Percentiles rank a stretch among this genome's conserved stretches.
These are phyloP conservation scores for Ceratocystis ficicola DNA, from an alignment of 2,329 filamentous ascomycete species.

Conservation along the genomic window DNA sequence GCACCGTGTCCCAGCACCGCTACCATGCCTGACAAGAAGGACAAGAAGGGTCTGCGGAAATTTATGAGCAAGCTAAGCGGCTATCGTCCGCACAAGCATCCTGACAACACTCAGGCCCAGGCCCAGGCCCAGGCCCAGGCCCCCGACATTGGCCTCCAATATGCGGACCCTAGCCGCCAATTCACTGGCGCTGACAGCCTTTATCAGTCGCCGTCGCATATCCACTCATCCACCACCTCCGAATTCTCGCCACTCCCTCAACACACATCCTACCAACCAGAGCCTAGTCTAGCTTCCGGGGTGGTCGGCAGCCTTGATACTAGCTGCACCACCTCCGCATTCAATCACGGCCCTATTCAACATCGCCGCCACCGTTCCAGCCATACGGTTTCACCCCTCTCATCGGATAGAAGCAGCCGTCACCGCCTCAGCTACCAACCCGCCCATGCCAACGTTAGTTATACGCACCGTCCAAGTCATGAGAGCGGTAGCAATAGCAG, in stretches of 20 bases:
- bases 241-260: neutral
- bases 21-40: conserved; percentile 15
- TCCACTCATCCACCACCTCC: neutral
- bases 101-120: neutral
- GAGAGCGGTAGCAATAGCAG: conserved; percentile 16
- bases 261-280: neutral
- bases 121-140: neutral
- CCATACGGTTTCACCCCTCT: conserved; percentile 5
- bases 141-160: neutral
- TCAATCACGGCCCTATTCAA: neutral
- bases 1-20: neutral
- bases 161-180: neutral
- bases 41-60: conserved; percentile 10
- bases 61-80: conserved; percentile 9
- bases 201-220: neutral
- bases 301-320: neutral
- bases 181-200: neutral
- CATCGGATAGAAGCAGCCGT: neutral
- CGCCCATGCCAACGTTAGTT: neutral
- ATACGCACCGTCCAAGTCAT: conserved; percentile 6
- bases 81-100: neutral
- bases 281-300: neutral
- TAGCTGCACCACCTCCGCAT: neutral
- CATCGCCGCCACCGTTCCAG: neutral
- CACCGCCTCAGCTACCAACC: conserved; percentile 6